phyloP scores from a whole-genome alignment of 768 basidiomycete species.

The Galerina sulciceps region DNA sequence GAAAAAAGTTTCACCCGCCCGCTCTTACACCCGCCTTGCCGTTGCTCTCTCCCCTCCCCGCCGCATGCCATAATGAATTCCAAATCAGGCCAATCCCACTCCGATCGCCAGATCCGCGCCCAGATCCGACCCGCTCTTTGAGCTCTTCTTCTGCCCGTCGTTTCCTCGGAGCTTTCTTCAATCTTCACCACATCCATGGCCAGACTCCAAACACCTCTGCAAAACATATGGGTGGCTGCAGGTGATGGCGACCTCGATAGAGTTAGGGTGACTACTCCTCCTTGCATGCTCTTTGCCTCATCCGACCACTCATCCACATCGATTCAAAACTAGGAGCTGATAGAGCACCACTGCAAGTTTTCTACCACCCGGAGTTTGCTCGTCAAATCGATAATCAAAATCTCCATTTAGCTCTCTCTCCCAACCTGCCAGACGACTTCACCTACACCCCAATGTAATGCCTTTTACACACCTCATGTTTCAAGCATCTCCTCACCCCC shows the following conservation, averaged over 20 bases:
- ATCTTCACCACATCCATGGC: conserved; percentile 16
- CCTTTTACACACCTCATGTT: conserved; percentile 16
- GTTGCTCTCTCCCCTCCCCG: conserved; percentile 16
- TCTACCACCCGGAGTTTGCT: conserved; percentile 21
- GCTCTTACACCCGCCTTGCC: conserved; percentile 3
- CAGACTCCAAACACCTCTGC: conserved; percentile 13
- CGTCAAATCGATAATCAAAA: conserved; percentile 33
- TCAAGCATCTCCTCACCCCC: conserved; percentile 16
- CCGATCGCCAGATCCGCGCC: conserved; percentile 29
- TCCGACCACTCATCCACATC: conserved; percentile 16
- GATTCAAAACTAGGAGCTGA: conserved; percentile 49
- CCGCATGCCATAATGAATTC: conserved; percentile 26
- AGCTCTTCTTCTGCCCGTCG: conserved; percentile 8
- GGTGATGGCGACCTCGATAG: conserved; percentile 86
- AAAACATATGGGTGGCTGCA: conserved; percentile 94
- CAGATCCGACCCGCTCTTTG: conserved; percentile 26
- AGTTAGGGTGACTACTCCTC: conserved; percentile 57
- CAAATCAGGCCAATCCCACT: conserved; percentile 20
- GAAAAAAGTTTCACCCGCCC: background rate
- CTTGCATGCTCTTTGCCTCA: conserved; percentile 7
- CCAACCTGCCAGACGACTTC: conserved; percentile 70
- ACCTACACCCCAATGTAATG: conserved; percentile 83
- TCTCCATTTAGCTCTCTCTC: conserved; percentile 56
- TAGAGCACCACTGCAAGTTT: conserved; percentile 61
- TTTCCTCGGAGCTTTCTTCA: conserved; percentile 13